Base-by-base conservation (phyloP, 2,329 filamentous ascomycete species). In the Sordariomycetes sp. region DNA sequence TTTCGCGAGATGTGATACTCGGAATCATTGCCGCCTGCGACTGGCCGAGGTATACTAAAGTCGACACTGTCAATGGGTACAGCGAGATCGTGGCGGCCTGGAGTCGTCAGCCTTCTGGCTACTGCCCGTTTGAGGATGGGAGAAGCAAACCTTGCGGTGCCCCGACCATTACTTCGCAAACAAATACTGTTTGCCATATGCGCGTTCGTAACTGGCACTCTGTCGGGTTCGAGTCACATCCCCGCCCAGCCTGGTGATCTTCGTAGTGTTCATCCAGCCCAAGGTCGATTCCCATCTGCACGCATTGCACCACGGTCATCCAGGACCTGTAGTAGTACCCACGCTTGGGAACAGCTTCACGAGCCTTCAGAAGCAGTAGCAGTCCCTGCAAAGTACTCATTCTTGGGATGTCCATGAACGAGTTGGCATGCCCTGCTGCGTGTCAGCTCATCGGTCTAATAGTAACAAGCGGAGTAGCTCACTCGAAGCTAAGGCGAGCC, bases 271-370 rank as follows among this genome's bases (percentile, higher is more conserved):
- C 86, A 50, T 95, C 80, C 6, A 96, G 65, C 15, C 87, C 86
- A 21, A 96, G 66, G 51, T 95, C 90, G 49, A 93, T 92, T 18
- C 79, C 86, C 86, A 96, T 94, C 30, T 87, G 82, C 7, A 94
- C 82, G 42, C 90, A 86, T 40, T 88, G 86, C 34, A 94, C 90
- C 15, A 94, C 78, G 5, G 84, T 86, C 77, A 95, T 94, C 90
- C 92, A 96, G 1, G 92, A 96, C 24, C 90, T 80, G 59, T 92
- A 96, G 57, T 92, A 96, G 53, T 96, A 96, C 2, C 92, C 92
- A 39, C 86, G 79, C 52, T 94, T 94, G 0, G 90, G 88, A 8
- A 83, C 79, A n/a, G 85, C 83, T 57, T 96, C 90, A 42, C 87
- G 75, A 2, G 90, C 92, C 56, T 96, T 96, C 28, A 95, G 63